Percentiles rank a stretch among this genome's conserved stretches.
These are phyloP conservation scores for Aspergillus clavatus DNA, from an alignment of 2,329 filamentous ascomycete genomes.

Conservation along the genomic window DNA sequence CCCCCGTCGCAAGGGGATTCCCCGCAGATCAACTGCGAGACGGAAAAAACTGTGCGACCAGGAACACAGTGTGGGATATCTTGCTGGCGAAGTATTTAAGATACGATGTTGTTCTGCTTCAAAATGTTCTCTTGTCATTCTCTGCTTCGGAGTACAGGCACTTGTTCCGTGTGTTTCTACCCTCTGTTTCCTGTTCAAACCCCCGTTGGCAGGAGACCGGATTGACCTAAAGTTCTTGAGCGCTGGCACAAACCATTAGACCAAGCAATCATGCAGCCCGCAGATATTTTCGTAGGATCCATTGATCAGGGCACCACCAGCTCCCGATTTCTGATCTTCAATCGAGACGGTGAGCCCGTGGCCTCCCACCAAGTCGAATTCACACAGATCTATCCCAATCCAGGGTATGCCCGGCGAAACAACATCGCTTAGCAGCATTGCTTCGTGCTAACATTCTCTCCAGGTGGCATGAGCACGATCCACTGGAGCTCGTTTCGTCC, in stretches of 20 bases:
- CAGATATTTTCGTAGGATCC: conserved; percentile 63
- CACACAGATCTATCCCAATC: conserved; percentile 73
- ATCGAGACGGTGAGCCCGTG: conserved; percentile 69
- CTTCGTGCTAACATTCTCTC: background rate
- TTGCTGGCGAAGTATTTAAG: background rate
- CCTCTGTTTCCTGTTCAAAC: background rate
- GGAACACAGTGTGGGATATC: background rate
- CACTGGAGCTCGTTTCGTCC: conserved; percentile 66
- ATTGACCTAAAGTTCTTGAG: background rate
- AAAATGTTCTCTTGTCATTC: background rate
- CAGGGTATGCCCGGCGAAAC: conserved; percentile 59
- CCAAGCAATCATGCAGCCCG: conserved; percentile 17
- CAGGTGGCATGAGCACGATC: conserved; percentile 87
- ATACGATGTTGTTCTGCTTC: background rate
- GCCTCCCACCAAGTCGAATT: conserved; percentile 84
- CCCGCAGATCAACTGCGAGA: conserved; percentile 3
- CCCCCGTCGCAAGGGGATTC: background rate
- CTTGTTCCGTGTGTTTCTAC: background rate
- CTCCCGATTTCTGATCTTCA: conserved; percentile 84
- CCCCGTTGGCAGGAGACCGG: background rate
- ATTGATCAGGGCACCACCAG: conserved; percentile 91
- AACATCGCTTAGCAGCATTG: background rate
- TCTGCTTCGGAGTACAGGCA: background rate
- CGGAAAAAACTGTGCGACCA: conserved; percentile 4
- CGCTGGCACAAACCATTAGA: background rate